Conservation (phyloP, 2,329 filamentous ascomycete genomes). For the Aspergillus ruber region DNA sequence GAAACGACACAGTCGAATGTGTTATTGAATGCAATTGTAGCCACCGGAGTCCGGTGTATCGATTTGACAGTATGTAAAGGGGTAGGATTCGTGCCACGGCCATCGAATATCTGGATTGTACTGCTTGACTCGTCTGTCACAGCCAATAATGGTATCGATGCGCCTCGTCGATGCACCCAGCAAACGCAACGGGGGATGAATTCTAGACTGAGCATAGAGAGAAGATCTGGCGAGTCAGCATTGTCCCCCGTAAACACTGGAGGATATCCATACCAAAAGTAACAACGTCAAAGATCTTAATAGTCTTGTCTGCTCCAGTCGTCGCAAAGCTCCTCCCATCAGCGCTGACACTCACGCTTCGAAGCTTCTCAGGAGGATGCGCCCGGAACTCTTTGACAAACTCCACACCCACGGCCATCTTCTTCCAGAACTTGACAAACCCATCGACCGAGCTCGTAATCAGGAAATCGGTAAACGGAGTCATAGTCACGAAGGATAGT, state of each 20-base stretch:
- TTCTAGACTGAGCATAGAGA: slow-evolving; percentile 74
- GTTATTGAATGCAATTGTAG: slow-evolving; percentile 84
- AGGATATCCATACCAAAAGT: slow-evolving; percentile 57
- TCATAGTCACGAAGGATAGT: slow-evolving; percentile 78
- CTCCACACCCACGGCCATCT: slow-evolving; percentile 80
- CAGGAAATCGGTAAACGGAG: slow-evolving; percentile 86
- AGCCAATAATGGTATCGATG: slow-evolving; percentile 79
- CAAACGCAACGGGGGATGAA: slow-evolving; percentile 73
- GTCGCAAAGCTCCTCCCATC: slow-evolving; percentile 94
- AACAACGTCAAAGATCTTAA: slow-evolving; percentile 58
- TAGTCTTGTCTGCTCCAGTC: slow-evolving; percentile 54
- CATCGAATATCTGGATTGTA: slow-evolving; percentile 78
- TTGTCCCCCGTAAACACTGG: slow-evolving; percentile 10
- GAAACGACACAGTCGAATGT: slow-evolving; percentile 85
- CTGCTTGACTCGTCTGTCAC: slow-evolving; percentile 70
- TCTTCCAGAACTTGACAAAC: slow-evolving; percentile 99
- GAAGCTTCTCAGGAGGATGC: slow-evolving; percentile 71
- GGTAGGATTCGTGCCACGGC: slow-evolving; percentile 69
- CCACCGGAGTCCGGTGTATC: slow-evolving; percentile 75
- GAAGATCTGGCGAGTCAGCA: slow-evolving; percentile 52
- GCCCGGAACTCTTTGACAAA: slow-evolving; percentile 98
- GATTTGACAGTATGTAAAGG: slow-evolving; percentile 71
- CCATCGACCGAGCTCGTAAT: slow-evolving; percentile 92
- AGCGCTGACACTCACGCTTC: slow-evolving; percentile 73
- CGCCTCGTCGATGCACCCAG: slow-evolving; percentile 83